Percentiles rank a stretch among this genome's conserved stretches.
These are phyloP conservation scores for Nannizziopsis barbatae DNA, from an alignment of 2,329 filamentous ascomycete genomes.

Conservation along the genomic window DNA sequence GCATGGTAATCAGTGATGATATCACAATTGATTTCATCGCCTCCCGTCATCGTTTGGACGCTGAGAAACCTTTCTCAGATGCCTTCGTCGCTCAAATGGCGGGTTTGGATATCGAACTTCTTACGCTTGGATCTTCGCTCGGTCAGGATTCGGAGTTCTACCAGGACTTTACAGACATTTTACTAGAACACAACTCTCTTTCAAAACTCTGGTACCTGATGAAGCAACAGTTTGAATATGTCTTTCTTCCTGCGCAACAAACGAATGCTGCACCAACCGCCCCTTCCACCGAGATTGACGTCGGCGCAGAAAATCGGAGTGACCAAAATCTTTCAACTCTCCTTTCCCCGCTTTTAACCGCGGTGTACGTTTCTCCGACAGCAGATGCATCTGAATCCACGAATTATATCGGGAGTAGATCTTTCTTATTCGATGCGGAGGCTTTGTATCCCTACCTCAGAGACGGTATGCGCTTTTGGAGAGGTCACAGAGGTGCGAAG, in stretches of 20 bases:
- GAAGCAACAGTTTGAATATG: slow-evolving; percentile 47
- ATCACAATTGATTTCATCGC: slow-evolving; percentile 61
- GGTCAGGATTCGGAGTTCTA: slow-evolving; percentile 19
- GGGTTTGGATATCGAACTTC: slow-evolving; percentile 55
- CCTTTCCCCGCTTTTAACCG: slow-evolving; percentile 36
- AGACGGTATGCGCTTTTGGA: slow-evolving; percentile 77
- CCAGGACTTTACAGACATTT: slow-evolving; percentile 40
- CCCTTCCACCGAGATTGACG: slow-evolving; percentile 27
- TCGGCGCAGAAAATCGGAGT: slow-evolving; percentile 25
- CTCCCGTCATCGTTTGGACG: slow-evolving; percentile 57
- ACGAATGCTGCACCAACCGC: slow-evolving; percentile 14
- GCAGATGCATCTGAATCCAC: slow-evolving; percentile 8
- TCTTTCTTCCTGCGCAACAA: slow-evolving; percentile 31
- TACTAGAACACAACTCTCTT: slow-evolving; percentile 50
- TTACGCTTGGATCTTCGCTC: slow-evolving; percentile 34
- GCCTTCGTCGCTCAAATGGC: slow-evolving; percentile 66
- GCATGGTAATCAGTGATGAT: slow-evolving; percentile 54
- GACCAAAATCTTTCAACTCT: slow-evolving; percentile 24
- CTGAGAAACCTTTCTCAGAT: slow-evolving; percentile 59
- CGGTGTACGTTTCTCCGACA: slow-evolving; percentile 32
- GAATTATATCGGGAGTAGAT: slow-evolving; percentile 43
- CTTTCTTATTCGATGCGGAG: slow-evolving; percentile 55
- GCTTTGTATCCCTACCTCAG: slow-evolving; percentile 55
- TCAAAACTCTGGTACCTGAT: slow-evolving; percentile 51
- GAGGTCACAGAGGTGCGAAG: slow-evolving; percentile 56